Evolutionary conservation across 306 rosid genomes (phyloP), one percentile per base, ranked within the genome.

Genomic region (Begonia peltatifolia): DNA sequence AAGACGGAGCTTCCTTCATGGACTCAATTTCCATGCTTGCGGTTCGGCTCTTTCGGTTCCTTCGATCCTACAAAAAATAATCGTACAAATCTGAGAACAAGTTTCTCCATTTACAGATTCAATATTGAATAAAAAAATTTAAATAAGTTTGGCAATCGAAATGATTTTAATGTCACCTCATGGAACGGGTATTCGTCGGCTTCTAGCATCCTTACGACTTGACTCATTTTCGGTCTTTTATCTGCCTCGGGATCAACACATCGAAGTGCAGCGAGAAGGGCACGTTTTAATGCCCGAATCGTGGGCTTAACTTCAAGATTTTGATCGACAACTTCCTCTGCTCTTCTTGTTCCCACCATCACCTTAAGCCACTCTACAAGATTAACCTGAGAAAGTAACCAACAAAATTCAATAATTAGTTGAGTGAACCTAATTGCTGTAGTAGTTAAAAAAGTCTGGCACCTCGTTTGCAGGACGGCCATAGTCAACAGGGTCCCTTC

Each of bases 331-430:
- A 89, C 95, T 72, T 89, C 97, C 72, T 84, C 95, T 6, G 93
- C 81, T 70, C 95, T 80, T 74, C 83, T 80, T 67, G 90, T 71
- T 10, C 97, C 97, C 13, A 89, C 97, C 97, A 89, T 89, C 74
- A 80, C 63, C 76, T 84, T 89, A 68, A 89, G 82, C 97, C 97
- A 89, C 71, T 89, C 97, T 36, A 89, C 95, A 54, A 89, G 97
- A 76, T 84, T 89, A 66, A 89, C 97, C 97, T 89, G 78, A 30
- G 38, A 30, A 25, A 3, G 38, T 4, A 44, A 30, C 38, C 38
- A 30, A 30, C 38, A 30, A 30, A 30, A 30, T 30, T 30, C 9
- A 30, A 30, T 30, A 30, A 30, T 30, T 30, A 1, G 38, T 30
- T 30, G 38, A 7, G 9, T 30, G 6, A 25, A 30, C 9, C 38